Evolutionary conservation across 2,329 filamentous ascomycete species (phyloP).

Genomic region (Neopestalotiopsis clavispora): DNA sequence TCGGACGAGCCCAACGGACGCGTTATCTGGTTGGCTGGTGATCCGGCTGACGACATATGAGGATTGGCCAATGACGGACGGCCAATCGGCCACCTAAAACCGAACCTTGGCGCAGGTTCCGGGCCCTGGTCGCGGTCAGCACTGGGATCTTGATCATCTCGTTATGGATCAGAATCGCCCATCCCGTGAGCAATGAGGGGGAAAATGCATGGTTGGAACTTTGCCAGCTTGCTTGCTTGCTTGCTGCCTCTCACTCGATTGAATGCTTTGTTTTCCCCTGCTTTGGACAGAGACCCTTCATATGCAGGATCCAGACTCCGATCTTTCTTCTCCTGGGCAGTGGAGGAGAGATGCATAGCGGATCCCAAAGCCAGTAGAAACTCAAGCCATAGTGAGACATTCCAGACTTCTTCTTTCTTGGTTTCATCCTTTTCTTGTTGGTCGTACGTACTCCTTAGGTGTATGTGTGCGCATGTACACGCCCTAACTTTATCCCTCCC

Average conservation of each 20-base stretch:
- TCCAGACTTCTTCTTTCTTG: too few relatives aligned
- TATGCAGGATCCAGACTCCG: neutral
- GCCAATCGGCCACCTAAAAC: conserved; percentile 1
- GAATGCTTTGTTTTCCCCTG: neutral
- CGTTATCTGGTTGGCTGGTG: conserved; percentile 7
- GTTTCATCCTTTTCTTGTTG: neutral
- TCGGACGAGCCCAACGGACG: neutral
- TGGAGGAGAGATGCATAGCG: neutral
- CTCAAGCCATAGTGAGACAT: neutral
- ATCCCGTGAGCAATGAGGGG: neutral
- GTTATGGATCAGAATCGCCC: neutral
- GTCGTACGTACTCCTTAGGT: neutral
- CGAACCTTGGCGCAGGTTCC: neutral
- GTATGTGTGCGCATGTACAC: neutral
- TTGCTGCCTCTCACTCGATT: neutral
- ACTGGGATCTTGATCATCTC: conserved; percentile 7
- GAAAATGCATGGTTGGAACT: neutral
- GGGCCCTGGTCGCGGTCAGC: neutral
- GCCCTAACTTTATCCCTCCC: neutral
- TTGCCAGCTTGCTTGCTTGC: neutral
- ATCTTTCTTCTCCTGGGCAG: neutral
- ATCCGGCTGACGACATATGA: conserved; percentile 9
- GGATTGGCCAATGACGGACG: neutral
- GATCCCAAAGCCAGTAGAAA: neutral
- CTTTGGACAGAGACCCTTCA: neutral